Evolutionary conservation across 2,329 filamentous ascomycete genomes (phyloP), one percentile per base, ranked within the genome.

Genomic region (Aspergillus ochraceoroseus): DNA sequence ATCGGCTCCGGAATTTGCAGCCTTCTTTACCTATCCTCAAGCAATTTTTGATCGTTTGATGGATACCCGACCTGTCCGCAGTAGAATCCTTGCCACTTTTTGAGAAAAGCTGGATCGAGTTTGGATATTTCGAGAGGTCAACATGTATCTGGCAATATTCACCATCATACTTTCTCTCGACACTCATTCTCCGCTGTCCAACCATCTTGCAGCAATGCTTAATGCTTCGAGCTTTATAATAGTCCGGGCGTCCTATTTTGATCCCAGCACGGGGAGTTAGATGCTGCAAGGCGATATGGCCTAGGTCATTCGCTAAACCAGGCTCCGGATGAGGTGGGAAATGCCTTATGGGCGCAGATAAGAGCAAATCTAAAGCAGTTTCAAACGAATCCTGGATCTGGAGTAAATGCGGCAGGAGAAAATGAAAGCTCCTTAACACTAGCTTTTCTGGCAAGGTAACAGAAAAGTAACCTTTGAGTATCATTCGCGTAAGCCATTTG

Each of bases 21-120:
- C 73, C 68, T 0, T 70, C 46, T 1, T 66, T 64, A 2, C 79
- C 79, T 22, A 94, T 70, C 5, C 71, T 71, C 4, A 94, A 67
- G 3, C 82, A 82, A 3, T 79, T 67, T 27, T 73, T 70, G 41
- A 95, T 79, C 1, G 74, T 74, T 2, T 74, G 72, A 39, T 85
- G 80, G 14, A 94, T 62, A 1, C 68, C 70, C 7, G 62, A 52
- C 22, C 84, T 76, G 59, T 94, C 88, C 36, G 67, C 58, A 0
- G 87, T 95, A 30, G 87, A 90, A 51, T 95, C 86, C 58, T 92
- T 94, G 43, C 88, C 87, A 54, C 87, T 92, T 59, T 95, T 95
- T 7, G 87, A 94, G 58, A 92, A 95, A 19, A 95, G 90, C 48
- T 83, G 82, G 18, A 94, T 79, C 32, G 72, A 75, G 1, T 73